Evolutionary conservation across 495 filamentous ascomycete species (phyloP).

Genomic region (Penicillium egyptiacum): DNA sequence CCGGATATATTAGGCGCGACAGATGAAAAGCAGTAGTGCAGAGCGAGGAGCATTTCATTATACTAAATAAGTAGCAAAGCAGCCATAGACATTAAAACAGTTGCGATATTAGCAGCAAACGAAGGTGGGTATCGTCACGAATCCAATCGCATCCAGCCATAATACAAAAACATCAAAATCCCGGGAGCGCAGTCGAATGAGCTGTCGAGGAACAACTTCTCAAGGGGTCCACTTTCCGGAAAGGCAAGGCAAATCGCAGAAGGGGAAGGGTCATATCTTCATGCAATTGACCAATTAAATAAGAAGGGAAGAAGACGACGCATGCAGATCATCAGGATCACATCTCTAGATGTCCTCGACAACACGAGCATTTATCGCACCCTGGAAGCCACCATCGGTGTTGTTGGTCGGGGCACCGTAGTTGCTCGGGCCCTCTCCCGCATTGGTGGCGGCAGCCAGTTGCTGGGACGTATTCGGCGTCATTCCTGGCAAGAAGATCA

Average conservation of each 20-base stretch:
- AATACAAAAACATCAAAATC: constrained; percentile 17
- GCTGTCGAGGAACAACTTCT: not conserved
- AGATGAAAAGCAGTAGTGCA: not conserved
- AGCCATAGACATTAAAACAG: constrained; percentile 2
- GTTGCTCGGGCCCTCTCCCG: constrained; percentile 51
- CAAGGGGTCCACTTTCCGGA: not conserved
- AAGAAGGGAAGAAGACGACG: not conserved
- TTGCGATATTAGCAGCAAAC: constrained; percentile 19
- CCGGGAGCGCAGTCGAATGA: not conserved
- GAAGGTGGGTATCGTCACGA: constrained; percentile 43
- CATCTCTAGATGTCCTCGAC: constrained; percentile 77
- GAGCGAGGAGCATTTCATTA: not conserved
- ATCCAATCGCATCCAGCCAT: constrained; percentile 24
- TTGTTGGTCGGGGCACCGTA: constrained; percentile 46
- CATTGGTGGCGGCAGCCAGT: no score
- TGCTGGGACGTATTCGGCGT: no score
- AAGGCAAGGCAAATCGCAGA: constrained; percentile 24
- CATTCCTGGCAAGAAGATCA: constrained; percentile 98
- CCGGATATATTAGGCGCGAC: not conserved
- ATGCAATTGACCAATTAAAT: constrained; percentile 3
- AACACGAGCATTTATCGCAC: constrained; percentile 78
- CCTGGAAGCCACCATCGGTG: constrained; percentile 74
- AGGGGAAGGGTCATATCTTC: constrained; percentile 22
- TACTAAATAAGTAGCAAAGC: not conserved
- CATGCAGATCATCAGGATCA: not conserved